Conservation (phyloP, 352 stramenopile species). For the Phytophthora europaea region DNA sequence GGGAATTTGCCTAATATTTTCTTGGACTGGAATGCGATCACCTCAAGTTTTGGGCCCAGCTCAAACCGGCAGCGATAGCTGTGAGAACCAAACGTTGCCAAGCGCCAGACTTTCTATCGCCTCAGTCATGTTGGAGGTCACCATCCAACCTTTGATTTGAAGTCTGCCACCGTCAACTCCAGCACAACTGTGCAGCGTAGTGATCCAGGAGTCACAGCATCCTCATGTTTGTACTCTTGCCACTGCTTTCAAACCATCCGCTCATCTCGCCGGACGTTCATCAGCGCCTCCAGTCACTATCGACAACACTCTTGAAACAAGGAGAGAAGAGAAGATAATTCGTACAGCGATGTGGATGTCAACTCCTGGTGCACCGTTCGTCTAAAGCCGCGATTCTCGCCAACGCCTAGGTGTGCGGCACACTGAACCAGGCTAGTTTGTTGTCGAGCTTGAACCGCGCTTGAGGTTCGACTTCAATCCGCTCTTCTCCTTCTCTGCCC, state of each 20-base stretch:
- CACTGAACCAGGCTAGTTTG: background rate
- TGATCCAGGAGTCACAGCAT: background rate
- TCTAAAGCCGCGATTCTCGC: background rate
- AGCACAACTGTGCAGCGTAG: background rate
- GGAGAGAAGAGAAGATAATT: background rate
- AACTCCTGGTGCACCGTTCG: background rate
- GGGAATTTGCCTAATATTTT: background rate
- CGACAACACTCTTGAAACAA: background rate
- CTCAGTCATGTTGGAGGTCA: background rate
- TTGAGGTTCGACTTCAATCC: background rate
- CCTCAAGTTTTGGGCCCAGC: background rate
- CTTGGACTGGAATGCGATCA: background rate
- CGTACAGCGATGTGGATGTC: background rate
- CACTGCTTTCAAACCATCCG: background rate
- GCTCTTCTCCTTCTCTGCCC: background rate
- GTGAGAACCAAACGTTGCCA: background rate
- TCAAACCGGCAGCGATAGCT: background rate
- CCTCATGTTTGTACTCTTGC: background rate
- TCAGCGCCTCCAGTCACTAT: background rate
- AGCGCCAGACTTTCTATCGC: background rate
- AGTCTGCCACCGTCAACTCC: background rate
- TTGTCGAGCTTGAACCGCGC: background rate
- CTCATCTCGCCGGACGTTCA: background rate
- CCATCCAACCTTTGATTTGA: background rate
- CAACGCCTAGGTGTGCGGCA: background rate